phyloP scores from a whole-genome alignment of 1,284 basidiomycete species.

The Cryptococcus hybrid region DNA sequence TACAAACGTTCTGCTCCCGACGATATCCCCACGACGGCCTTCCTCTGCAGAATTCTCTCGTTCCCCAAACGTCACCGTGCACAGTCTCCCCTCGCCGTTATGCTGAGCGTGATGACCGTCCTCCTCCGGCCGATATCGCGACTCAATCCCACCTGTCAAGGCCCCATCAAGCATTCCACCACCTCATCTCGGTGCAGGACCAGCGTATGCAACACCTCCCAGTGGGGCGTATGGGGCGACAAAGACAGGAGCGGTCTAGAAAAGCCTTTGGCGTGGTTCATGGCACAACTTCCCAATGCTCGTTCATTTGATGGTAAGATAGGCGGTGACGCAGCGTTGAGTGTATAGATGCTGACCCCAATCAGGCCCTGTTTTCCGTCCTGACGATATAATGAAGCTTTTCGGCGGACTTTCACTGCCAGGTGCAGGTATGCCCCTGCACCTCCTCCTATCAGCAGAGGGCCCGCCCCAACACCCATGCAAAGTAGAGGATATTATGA shows the following conservation, averaged over 20 bases:
- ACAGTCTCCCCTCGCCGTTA: slow-evolving; percentile 10
- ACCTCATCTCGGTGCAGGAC: not conserved
- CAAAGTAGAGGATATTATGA: not conserved
- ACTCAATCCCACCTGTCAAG: not conserved
- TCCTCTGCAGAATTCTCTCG: not conserved
- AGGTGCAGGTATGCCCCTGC: not conserved
- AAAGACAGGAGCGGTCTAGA: slow-evolving; percentile 60
- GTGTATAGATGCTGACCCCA: not conserved
- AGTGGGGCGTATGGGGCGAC: slow-evolving; percentile 1
- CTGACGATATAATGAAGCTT: slow-evolving; percentile 78
- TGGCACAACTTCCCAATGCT: slow-evolving; percentile 70
- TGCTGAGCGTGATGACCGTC: slow-evolving; percentile 1
- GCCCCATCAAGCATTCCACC: not conserved
- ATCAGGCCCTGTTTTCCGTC: slow-evolving; percentile 77
- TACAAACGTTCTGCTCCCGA: slow-evolving; percentile 14
- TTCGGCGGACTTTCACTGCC: slow-evolving; percentile 29
- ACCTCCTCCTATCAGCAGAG: not conserved
- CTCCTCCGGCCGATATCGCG: slow-evolving; percentile 1
- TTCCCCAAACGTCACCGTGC: slow-evolving; percentile 17
- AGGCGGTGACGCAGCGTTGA: not conserved
- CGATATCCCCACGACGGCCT: slow-evolving; percentile 1
- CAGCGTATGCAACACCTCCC: slow-evolving; percentile 3
- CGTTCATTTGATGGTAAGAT: slow-evolving; percentile 73
- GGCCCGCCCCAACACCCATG: not conserved
- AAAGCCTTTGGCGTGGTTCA: slow-evolving; percentile 72